A percentile compares a stretch with the other conserved stretches of the same genome.
These are phyloP conservation scores for Sanghuangporus weigelae DNA, from an alignment of 1,284 basidiomycete genomes.

Conservation along the genomic window DNA sequence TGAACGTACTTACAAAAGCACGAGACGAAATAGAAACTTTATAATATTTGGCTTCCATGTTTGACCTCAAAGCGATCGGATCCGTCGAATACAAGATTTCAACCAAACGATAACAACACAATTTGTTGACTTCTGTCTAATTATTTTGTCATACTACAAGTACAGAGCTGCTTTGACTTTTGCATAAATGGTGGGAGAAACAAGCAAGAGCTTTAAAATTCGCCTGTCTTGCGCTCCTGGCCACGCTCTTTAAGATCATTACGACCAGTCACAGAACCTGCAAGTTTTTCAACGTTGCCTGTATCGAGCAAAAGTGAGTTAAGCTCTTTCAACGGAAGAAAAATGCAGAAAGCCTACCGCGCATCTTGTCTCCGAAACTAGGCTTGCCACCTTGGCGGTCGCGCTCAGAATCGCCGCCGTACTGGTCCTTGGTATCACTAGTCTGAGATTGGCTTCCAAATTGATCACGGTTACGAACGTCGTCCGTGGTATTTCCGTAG, in stretches of 20 bases:
- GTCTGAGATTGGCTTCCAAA: neutral
- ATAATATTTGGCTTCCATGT: too few relatives aligned
- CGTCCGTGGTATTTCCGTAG: neutral
- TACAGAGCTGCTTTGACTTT: neutral
- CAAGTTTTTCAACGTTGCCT: constrained; percentile 11
- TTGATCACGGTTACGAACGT: neutral
- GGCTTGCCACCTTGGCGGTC: constrained; percentile 6
- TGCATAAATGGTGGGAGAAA: neutral
- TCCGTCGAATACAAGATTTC: neutral
- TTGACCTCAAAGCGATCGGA: too few relatives aligned
- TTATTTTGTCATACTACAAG: neutral
- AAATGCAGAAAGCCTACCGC: neutral
- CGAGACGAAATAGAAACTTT: too few relatives aligned
- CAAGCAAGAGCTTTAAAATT: neutral
- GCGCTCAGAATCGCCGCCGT: neutral
- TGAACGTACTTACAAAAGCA: too few relatives aligned
- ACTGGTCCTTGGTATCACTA: neutral
- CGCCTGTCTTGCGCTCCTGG: constrained; percentile 7
- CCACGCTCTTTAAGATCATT: constrained; percentile 10
- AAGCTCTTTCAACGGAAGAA: neutral
- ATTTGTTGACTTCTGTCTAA: neutral
- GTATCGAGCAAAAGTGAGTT: neutral
- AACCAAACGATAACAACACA: neutral
- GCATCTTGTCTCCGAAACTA: constrained; percentile 11
- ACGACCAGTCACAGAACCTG: constrained; percentile 9